Evolutionary conservation across 2,329 filamentous ascomycete genomes (phyloP).

Genomic region (Monascus ruber): DNA sequence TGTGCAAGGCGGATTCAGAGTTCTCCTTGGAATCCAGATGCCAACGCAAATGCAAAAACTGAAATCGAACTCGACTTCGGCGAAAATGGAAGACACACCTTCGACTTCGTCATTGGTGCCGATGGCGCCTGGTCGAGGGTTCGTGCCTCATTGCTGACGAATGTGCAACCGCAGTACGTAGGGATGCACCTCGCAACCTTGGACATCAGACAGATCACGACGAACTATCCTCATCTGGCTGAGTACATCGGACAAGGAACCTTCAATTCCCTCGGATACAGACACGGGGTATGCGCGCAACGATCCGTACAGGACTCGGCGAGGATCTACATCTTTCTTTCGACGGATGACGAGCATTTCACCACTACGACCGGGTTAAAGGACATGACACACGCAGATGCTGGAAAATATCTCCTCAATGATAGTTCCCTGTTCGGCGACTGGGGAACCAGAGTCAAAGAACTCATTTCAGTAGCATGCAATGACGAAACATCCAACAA

Average conservation of each 20-base stretch:
- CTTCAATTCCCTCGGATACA: conserved; percentile 13
- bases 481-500: conserved; percentile 8
- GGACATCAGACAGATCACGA: conserved; percentile 10
- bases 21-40: neutral
- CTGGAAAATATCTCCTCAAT: conserved; percentile 8
- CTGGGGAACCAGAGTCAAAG: conserved; percentile 9
- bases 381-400: conserved; percentile 4
- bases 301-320: conserved; percentile 11
- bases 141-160: conserved; percentile 9
- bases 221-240: conserved; percentile 11
- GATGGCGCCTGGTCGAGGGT: conserved; percentile 19
- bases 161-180: conserved; percentile 10
- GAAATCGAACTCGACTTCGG: conserved; percentile 8
- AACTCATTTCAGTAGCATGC: conserved; percentile 11
- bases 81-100: conserved; percentile 2
- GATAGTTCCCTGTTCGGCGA: conserved; percentile 6
- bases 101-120: conserved; percentile 16
- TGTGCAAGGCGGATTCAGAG: neutral
- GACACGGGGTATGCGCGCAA: conserved; percentile 17
- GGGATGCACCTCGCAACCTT: conserved; percentile 8
- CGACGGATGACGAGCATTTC: conserved; percentile 11
- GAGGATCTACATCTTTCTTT: conserved; percentile 13
- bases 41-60: conserved; percentile 1
- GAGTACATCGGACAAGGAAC: conserved; percentile 15
- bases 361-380: conserved; percentile 3